Evolutionary conservation across 805 yeast genomes (phyloP).

Genomic region (Nakazawaea wyomingensis): DNA sequence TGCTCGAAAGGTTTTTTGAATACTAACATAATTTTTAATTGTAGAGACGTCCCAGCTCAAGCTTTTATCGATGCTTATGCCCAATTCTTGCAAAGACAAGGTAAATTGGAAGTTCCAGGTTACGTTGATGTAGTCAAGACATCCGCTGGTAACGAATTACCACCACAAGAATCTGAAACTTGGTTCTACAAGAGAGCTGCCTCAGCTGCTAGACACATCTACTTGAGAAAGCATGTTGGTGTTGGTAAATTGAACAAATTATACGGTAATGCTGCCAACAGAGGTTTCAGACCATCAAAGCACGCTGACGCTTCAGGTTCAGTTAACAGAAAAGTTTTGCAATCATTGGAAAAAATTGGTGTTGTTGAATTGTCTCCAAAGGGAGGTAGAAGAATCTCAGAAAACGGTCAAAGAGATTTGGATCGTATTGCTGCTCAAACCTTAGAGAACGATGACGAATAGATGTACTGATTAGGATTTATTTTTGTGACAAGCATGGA

Average conservation of each 20-base stretch:
- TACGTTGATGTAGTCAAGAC: constrained; percentile 99
- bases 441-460: constrained; percentile 81
- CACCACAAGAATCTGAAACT: constrained; percentile 99
- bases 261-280: constrained; percentile 99
- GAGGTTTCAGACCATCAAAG: constrained; percentile 98
- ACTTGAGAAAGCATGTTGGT: constrained; percentile 99
- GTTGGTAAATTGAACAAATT: constrained; percentile 98
- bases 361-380: constrained; percentile 92
- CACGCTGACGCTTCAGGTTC: constrained; percentile 99
- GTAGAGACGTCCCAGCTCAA: constrained; percentile 99
- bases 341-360: constrained; percentile 97
- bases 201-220: constrained; percentile 99
- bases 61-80: constrained; percentile 99
- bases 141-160: constrained; percentile 97
- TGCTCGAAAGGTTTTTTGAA: no score
- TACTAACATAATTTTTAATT: constrained; percentile 29
- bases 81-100: constrained; percentile 99
- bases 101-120: constrained; percentile 99
- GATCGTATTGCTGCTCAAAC: constrained; percentile 99
- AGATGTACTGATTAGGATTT: constrained; percentile 16
- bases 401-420: constrained; percentile 99
- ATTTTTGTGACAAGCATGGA: not conserved
- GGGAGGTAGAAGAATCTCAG: constrained; percentile 99
- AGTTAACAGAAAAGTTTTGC: constrained; percentile 96
- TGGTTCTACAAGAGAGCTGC: constrained; percentile 99